Evolutionary conservation across 192 early-diverging fungal species (phyloP).

Genomic region (Thoreauomyces humboldtii): DNA sequence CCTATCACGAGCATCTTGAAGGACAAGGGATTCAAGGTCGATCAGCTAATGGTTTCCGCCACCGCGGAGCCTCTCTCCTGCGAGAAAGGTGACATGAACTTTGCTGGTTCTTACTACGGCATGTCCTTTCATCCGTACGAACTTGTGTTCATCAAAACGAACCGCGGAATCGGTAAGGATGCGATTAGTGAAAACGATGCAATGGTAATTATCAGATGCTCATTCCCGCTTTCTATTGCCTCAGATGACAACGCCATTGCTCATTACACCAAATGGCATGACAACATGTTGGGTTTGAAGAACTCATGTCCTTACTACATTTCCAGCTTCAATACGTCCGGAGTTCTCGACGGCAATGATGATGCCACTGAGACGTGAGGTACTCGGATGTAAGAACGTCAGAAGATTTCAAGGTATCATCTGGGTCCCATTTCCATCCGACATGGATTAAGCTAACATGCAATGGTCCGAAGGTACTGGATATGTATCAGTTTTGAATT

Average conservation of each 20-base stretch:
- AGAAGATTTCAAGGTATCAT: too few species aligned
- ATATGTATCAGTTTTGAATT: too few species aligned
- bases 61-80: not conserved
- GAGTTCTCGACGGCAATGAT: too few species aligned
- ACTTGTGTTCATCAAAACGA: constrained; percentile 6
- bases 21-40: not conserved
- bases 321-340: too few species aligned
- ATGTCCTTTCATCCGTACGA: constrained; percentile 11
- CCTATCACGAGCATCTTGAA: not conserved
- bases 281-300: not conserved
- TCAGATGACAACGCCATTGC: constrained; percentile 7
- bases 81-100: constrained; percentile 1
- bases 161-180: constrained; percentile 7
- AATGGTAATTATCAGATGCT: not conserved
- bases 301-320: not conserved
- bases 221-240: not conserved
- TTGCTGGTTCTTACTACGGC: not conserved
- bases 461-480: too few species aligned
- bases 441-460: too few species aligned
- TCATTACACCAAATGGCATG: constrained; percentile 13
- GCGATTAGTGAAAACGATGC: not conserved
- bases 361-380: too few species aligned
- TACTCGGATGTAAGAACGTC: too few species aligned
- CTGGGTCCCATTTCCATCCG: too few species aligned
- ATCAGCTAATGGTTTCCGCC: not conserved